Evolutionary conservation across 78 protist species (phyloP).

Genomic region (Mantamonas sphyraenae): DNA sequence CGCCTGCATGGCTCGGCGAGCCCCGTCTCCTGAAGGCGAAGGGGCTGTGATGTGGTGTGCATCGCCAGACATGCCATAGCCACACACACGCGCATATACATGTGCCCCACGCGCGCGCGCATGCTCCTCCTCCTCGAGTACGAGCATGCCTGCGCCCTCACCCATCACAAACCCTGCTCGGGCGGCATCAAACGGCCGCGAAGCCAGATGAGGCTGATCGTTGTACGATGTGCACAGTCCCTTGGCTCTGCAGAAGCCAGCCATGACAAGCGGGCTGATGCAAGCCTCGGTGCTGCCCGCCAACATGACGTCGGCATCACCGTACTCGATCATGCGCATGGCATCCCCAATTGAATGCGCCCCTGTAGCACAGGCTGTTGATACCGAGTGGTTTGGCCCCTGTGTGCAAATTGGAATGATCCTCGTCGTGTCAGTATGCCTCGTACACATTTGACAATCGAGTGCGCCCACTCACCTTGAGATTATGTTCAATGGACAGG

Average conservation of each 20-base stretch:
- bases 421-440: not conserved
- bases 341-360: slow-evolving; percentile 88
- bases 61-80: slow-evolving; percentile 61
- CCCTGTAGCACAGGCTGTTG: slow-evolving; percentile 94
- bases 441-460: not conserved
- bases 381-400: slow-evolving; percentile 79
- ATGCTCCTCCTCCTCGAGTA: slow-evolving; percentile 57
- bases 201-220: slow-evolving; percentile 51
- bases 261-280: slow-evolving; percentile 66
- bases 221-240: slow-evolving; percentile 74
- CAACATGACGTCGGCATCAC: slow-evolving; percentile 79
- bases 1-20: slow-evolving; percentile 50
- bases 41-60: slow-evolving; percentile 85
- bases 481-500: slow-evolving; percentile 41
- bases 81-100: slow-evolving; percentile 67
- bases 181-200: slow-evolving; percentile 70
- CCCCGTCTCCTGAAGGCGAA: slow-evolving; percentile 53
- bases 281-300: slow-evolving; percentile 88
- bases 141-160: slow-evolving; percentile 82
- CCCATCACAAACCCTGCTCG: slow-evolving; percentile 92
- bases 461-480: not conserved
- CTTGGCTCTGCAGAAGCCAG: slow-evolving; percentile 69
- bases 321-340: slow-evolving; percentile 36
- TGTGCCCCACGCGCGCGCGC: slow-evolving; percentile 52
- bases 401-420: too few relatives aligned